Evolutionary conservation across 345 rosid genomes (phyloP), one percentile per base, ranked within the genome.

Genomic region (Acer campestre): DNA sequence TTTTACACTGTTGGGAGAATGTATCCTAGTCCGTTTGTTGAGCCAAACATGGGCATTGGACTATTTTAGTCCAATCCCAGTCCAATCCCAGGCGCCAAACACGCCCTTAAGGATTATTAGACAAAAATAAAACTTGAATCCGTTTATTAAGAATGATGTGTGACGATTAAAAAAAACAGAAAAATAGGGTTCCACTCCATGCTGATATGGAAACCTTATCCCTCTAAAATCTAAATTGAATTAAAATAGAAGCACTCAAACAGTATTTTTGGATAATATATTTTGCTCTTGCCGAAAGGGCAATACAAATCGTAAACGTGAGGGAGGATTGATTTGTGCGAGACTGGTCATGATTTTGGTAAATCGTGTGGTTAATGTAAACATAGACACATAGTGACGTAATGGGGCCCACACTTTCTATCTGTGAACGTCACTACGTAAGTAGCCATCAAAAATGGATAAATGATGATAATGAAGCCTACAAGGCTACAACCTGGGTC

Each of bases 321-420:
- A 46, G 49, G 49, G 49, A 46, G 49, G 49, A 46, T 46, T 46
- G 13, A 46, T 49, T 49, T 49, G 53, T 49, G 6, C 53, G 20
- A 22, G 11, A 14, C 12, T 38, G 48, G 11, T 51, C 35, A 8
- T 8, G 22, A 7, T 51, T 73, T 40, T 49, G 9, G 1, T 7
- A 23, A 73, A 73, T 38, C 76, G 76, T 73, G 76, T 40, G 56
- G 67, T 22, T 73, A 31, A 59, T 7, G 20, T 1, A 8, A 38
- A 63, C 59, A 14, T 3, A 35, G 3, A 0, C n/a, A 62, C 59
- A 14, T 3, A 35, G 7, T 25, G 71, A 6, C 58, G 3, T 53
- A 53, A 18, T 29, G 44, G 40, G 55, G 59, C 68, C 77, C 75
- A 25, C 38, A 3, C 20, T 74, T 29, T n/a, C 70, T 29, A 58